Evolutionary conservation across 1,284 basidiomycete genomes (phyloP), one percentile per base, ranked within the genome.

Genomic region (Cryptococcus floricola): DNA sequence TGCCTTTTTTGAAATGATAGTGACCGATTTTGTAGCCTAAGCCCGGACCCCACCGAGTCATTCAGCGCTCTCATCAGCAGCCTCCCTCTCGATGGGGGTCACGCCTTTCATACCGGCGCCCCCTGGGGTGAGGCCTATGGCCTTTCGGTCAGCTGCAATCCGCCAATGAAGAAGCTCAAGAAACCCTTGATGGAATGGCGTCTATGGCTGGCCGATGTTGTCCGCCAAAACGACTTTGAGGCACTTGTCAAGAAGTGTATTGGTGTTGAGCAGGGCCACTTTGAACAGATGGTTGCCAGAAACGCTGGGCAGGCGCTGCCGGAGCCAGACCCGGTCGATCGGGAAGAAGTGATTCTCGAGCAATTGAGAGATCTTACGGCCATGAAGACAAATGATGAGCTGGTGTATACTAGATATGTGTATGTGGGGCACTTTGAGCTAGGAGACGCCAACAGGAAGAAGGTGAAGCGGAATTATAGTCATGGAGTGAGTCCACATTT

Each of bases 381-480:
- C 5, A 70, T 74, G 66, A 54, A 63, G 23, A 47, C 48, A 10
- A 51, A 63, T 41, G 66, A 68, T 6, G 63, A 73, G 52, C 14
- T 67, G 1, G 44, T 67, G 9, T 71, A 70, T 52, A 57, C 66
- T 34, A 58, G 69, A 13, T 72, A 60, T 41, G 43, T 74, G 2
- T 68, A 67, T 55, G 58, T 74, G 10, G 70, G 66, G 5, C 55
- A 59, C 31, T 25, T 48, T 5, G 27, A 27, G 43, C 64, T 18
- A 53, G 54, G 16, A 28, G 60, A 27, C 48, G 51, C n/a, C 8
- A 31, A 23, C 43, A 59, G 16, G 38, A 49, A 47, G 51, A 51
- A 34, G 48, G 8, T 48, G 12, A n/a, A 39, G 31, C 31, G 31
- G 31, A 34, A 10, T 10, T 47, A 31, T 5, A 34, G 49, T 2